Base-by-base conservation (phyloP, 345 rosid genomes). In the Anacardium occidentale region DNA sequence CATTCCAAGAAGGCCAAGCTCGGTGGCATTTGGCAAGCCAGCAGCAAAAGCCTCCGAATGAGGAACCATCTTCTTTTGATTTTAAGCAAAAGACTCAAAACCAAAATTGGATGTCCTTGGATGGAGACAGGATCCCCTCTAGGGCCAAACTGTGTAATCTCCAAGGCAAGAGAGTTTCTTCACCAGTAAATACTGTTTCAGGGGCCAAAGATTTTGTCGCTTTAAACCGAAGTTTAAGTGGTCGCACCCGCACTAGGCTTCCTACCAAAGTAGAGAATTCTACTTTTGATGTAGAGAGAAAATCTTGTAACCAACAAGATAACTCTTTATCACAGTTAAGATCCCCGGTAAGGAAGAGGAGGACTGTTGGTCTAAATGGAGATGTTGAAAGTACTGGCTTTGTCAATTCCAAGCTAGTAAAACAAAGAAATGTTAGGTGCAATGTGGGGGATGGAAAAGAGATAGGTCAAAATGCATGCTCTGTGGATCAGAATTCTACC, bases 181-280 rank as follows among this genome's bases (percentile, higher is more conserved):
- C 80, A 58, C 73, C 85, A 56, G 80, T 71, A 20, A 81, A 76
- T 78, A 82, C 81, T 14, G 74, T 75, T 66, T 66, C 70, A 69
- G 82, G 76, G 56, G 74, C 81, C 24, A 94, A 86, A 68, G 89
- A 85, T 75, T 87, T 84, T 83, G 84, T 89, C 74, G 85, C 91
- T 53, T 67, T 84, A 58, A 92, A 84, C 77, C 80, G 88, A 78
- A 88, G 73, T 70, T 74, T 87, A 73, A 81, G 76, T 72, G 80
- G 90, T 45, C 84, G 75, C 73, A 74, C 77, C 42, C 76, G 84
- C 45, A 70, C 74, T 13, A 83, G 92, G 74, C 56, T 74, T 26
- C 79, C 83, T 21, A 51, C 65, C 73, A 82, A 70, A 70, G 77
- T 71, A 75, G 79, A 73, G n/a, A 77, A 74, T 64, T 70, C 81